phyloP scores from a whole-genome alignment of 2,329 filamentous ascomycete genomes.

The Colletotrichum truncatum region DNA sequence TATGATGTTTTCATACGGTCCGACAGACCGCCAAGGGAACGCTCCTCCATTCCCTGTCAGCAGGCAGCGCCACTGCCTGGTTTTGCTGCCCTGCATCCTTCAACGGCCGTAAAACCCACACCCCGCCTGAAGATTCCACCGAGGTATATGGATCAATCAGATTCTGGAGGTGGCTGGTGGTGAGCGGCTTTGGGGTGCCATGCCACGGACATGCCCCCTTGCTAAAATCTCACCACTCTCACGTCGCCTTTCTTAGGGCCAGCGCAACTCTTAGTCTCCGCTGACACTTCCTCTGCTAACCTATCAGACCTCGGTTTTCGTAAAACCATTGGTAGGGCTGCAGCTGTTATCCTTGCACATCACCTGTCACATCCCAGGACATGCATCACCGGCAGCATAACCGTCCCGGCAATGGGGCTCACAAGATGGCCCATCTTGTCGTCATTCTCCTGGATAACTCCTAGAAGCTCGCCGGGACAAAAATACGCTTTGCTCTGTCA shows the following conservation, averaged over 20 bases:
- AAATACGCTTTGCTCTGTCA: conserved; percentile 28
- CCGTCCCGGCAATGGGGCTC: conserved; percentile 11
- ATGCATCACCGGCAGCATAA: neutral
- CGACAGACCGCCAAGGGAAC: neutral
- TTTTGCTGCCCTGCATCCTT: neutral
- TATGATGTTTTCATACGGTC: neutral
- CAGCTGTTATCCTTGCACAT: neutral
- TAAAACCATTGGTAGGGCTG: conserved; percentile 18
- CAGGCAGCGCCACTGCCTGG: conserved; percentile 10
- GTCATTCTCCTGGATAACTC: conserved; percentile 11
- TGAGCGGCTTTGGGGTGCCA: conserved; percentile 2
- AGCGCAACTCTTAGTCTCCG: neutral
- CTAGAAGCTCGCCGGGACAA: conserved; percentile 1
- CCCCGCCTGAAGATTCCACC: neutral
- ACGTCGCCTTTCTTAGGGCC: conserved; percentile 18
- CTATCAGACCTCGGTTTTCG: neutral
- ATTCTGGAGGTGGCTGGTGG: neutral
- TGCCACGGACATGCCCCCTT: conserved; percentile 5
- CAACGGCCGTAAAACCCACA: neutral
- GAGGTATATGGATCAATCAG: neutral
- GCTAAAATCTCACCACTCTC: conserved; percentile 30
- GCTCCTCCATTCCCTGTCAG: neutral
- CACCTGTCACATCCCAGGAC: neutral
- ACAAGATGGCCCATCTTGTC: neutral
- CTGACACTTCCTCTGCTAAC: neutral